Evolutionary conservation across 108 stramenopile genomes (phyloP).

Genomic region (Nannochloropsis gaditana): DNA sequence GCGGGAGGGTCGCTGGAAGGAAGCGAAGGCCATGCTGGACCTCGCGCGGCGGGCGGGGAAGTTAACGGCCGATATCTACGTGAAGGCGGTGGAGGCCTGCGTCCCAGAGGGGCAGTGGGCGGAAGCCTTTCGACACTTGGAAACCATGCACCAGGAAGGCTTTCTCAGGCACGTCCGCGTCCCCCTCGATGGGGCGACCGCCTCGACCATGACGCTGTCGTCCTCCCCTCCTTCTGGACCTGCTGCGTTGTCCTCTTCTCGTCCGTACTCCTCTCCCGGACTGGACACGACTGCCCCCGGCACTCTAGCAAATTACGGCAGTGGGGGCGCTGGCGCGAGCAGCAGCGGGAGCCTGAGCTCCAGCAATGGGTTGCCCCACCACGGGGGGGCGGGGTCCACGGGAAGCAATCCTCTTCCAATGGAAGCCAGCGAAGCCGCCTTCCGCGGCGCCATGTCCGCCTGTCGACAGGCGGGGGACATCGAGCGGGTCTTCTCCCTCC

Average conservation of each 20-base stretch:
- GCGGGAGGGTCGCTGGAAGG: not conserved
- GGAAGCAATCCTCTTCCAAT: not conserved
- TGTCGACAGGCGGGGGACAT: not conserved
- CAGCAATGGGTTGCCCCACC: too few species aligned
- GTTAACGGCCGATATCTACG: slow-evolving; percentile 22
- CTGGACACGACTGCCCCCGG: not conserved
- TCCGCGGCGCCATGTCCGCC: not conserved
- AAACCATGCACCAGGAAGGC: slow-evolving; percentile 18
- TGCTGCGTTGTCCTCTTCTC: not conserved
- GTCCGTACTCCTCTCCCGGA: not conserved
- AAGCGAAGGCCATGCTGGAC: not conserved
- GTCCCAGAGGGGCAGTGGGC: slow-evolving; percentile 29
- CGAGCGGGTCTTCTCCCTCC: not conserved
- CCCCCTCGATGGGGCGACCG: not conserved
- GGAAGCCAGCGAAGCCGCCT: not conserved
- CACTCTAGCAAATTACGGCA: not conserved
- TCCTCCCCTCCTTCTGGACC: too few species aligned
- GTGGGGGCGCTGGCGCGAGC: not conserved
- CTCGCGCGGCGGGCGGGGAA: not conserved
- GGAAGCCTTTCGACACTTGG: slow-evolving; percentile 27
- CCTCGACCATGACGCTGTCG: too few species aligned
- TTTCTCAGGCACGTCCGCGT: not conserved
- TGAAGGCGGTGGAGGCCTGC: slow-evolving; percentile 23
- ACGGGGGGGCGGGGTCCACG: too few species aligned
- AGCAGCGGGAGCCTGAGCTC: not conserved